Evolutionary conservation across 352 stramenopile species (phyloP), one percentile per base, ranked within the genome.

Genomic region (Pythium phragmiticola): DNA sequence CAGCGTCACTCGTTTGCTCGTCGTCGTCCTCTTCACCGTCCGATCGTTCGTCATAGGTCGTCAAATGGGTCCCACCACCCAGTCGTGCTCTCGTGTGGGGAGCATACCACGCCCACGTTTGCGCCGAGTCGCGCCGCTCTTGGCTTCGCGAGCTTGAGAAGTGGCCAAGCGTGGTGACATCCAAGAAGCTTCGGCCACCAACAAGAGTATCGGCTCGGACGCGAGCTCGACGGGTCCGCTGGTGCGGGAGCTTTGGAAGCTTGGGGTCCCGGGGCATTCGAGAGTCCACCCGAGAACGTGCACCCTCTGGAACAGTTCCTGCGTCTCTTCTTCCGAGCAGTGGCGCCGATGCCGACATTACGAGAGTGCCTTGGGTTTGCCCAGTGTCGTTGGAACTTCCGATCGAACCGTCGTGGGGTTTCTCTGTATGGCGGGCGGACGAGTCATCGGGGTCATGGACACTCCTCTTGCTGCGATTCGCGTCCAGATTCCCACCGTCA

Each of bases 101-200:
- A 28, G 45, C 58, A 39, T 75, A 50, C 80, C 80, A 89, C 11
- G 68, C 68, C 80, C 80, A 89, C 21, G 80, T 89, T 52, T 85
- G 76, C 4, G 80, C 72, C 5, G 80, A 80, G 37, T 73, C 56
- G 9, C 72, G 69, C 14, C 80, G 74, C 59, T 80, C 72, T 14
- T 78, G 74, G 50, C 87, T 75, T 4, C 80, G 76, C 12, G 76
- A 71, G 56, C 82, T 78, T 0, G 80, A 87, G 52, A 82, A 73
- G 30, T 73, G 78, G 3, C 78, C 80, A 17, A 85, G 73, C 13
- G 63, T 72, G 7, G 43, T 65, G 16, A 66, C 67, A 49, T 78
- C 70, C 11, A 60, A 39, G 1, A 66, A 52, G 7, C 42, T 33
- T 9, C 70, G 77, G 1, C 72, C 80, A 4, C 80, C 78, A 19